Evolutionary conservation across 2,329 filamentous ascomycete genomes (phyloP), one percentile per base, ranked within the genome.

Genomic region (Colletotrichum melonis): DNA sequence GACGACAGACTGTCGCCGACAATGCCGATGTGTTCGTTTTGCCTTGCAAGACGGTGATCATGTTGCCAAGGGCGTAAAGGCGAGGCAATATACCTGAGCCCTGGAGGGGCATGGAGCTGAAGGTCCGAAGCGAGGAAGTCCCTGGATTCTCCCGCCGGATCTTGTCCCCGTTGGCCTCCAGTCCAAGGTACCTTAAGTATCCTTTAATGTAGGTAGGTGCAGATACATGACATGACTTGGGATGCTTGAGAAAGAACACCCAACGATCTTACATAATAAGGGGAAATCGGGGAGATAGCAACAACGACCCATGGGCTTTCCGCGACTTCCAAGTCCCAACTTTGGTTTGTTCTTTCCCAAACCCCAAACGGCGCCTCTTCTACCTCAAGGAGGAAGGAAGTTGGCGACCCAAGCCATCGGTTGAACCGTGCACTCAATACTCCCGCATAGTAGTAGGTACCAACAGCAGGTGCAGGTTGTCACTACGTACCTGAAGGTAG

Each of bases 1-100:
- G 42, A 49, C 42, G 19, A 49, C 8, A 19, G 8, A 42, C 12
- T 19, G 38, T 42, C 16, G 38, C 38, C 38, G 38, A 42, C 38
- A 42, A 42, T 42, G 38, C 38, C 38, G 16, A 42, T 42, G 16
- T 42, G 16, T 42, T 55, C 42, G 63, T 35, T 59, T 59, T 64
- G 65, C 54, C 35, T 59, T 55, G 57, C 65, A 64, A 60, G 38
- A 46, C 28, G 26, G 30, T 49, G 19, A 19, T 46, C 59, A 69
- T 69, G n/a, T 64, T 59, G 66, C 66, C 63, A 60, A 72, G 49
- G 54, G 26, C 30, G 59, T 46, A 57, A 22, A 60, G 52, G 68
- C 32, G 59, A 65, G 32, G 54, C 54, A 69, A 69, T 72, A 66
- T 69, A 59, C 32, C 12, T 64, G 70, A 35, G 32, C 32, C 11